Conservation (phyloP, 2,329 filamentous ascomycete species). For the Graphilbum sp. region DNA sequence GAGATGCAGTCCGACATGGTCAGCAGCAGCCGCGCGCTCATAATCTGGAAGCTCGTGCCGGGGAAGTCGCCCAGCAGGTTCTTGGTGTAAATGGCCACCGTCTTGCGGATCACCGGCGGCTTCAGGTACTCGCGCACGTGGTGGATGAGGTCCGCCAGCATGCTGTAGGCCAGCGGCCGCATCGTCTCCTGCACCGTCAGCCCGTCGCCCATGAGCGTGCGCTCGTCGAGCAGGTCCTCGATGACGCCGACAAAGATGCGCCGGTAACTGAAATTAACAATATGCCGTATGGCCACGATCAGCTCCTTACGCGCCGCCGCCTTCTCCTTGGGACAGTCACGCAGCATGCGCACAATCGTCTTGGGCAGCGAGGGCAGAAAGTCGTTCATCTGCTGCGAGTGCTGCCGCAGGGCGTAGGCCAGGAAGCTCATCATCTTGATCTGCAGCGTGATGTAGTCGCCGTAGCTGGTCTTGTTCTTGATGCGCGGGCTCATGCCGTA, state of each 20-base stretch:
- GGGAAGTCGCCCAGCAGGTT: conserved; percentile 93
- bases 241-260: conserved; percentile 92
- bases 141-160: conserved; percentile 95
- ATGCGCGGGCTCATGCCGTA: conserved; percentile 88
- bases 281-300: conserved; percentile 88
- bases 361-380: conserved; percentile 74
- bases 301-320: conserved; percentile 88
- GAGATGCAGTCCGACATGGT: conserved; percentile 99
- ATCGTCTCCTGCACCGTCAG: conserved; percentile 95
- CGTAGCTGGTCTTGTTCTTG: conserved; percentile 84
- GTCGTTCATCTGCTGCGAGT: conserved; percentile 72
- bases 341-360: conserved; percentile 77
- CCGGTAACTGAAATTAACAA: conserved; percentile 97
- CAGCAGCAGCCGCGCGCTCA: conserved; percentile 91
- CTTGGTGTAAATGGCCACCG: conserved; percentile 91
- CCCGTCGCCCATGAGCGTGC: conserved; percentile 87
- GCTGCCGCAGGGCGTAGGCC: conserved; percentile 79
- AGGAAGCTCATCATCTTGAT: conserved; percentile 99
- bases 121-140: conserved; percentile 83
- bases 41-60: conserved; percentile 96
- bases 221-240: conserved; percentile 84
- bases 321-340: conserved; percentile 90
- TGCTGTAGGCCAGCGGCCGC: conserved; percentile 89
- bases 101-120: conserved; percentile 84
- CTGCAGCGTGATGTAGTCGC: conserved; percentile 93